phyloP scores from a whole-genome alignment of 306 rosid genomes.

The Datisca glomerata region DNA sequence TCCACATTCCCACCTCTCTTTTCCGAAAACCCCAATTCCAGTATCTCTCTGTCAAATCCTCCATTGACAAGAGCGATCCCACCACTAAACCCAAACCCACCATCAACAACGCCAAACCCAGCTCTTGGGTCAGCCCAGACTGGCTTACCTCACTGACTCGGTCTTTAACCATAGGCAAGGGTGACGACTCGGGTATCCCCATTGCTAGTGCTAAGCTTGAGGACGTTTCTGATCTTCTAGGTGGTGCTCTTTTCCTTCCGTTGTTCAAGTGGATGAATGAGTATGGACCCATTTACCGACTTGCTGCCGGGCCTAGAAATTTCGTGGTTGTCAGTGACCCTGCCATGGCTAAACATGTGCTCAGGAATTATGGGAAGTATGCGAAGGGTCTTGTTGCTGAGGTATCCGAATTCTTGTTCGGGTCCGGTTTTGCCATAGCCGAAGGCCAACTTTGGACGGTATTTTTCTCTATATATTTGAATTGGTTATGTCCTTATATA shows the following conservation, averaged over 20 bases:
- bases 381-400: slow-evolving; percentile 78
- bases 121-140: slow-evolving; percentile 89
- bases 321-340: slow-evolving; percentile 94
- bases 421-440: slow-evolving; percentile 89
- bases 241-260: slow-evolving; percentile 86
- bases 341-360: slow-evolving; percentile 78
- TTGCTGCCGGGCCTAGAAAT: slow-evolving; percentile 87
- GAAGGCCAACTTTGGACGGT: slow-evolving; percentile 98
- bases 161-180: slow-evolving; percentile 29
- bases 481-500: too few species aligned
- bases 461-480: slow-evolving; percentile 21
- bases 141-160: slow-evolving; percentile 83
- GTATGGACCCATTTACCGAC: slow-evolving; percentile 69
- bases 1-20: slow-evolving; percentile 15
- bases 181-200: slow-evolving; percentile 68
- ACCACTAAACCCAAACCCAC: slow-evolving; percentile 13
- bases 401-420: slow-evolving; percentile 79
- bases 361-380: slow-evolving; percentile 65
- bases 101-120: slow-evolving; percentile 19
- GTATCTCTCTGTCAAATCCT: slow-evolving; percentile 33
- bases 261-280: slow-evolving; percentile 83
- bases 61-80: slow-evolving; percentile 26
- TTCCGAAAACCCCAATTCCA: slow-evolving; percentile 16
- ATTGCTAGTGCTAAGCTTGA: slow-evolving; percentile 67
- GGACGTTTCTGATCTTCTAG: slow-evolving; percentile 86